Evolutionary conservation across 2,329 filamentous ascomycete species (phyloP).

Genomic region (Diaporthe velutina): DNA sequence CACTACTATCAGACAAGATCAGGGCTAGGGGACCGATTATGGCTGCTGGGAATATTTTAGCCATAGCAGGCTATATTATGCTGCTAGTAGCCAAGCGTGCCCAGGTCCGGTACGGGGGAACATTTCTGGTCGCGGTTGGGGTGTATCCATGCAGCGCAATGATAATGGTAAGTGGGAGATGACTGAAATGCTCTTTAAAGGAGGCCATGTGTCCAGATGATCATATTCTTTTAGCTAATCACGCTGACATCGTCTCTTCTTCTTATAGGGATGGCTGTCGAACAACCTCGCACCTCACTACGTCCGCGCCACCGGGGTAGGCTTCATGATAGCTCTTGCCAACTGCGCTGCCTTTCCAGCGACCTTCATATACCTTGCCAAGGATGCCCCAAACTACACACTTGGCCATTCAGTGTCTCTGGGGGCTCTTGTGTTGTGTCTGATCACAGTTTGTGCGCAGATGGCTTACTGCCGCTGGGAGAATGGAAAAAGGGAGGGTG

Average conservation of each 20-base stretch:
- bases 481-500: conserved; percentile 53
- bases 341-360: conserved; percentile 59
- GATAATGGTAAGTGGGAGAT: conserved; percentile 44
- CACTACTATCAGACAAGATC: conserved; percentile 50
- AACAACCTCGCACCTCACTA: conserved; percentile 60
- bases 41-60: conserved; percentile 47
- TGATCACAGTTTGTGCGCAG: conserved; percentile 47
- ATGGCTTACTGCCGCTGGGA: conserved; percentile 57
- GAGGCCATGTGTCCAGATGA: neutral
- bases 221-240: neutral
- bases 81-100: conserved; percentile 48
- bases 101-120: conserved; percentile 51
- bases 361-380: conserved; percentile 58
- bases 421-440: conserved; percentile 51
- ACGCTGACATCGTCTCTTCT: neutral
- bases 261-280: conserved; percentile 52
- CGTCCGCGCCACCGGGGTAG: conserved; percentile 56
- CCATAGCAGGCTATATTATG: conserved; percentile 52
- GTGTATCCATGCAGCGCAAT: conserved; percentile 47
- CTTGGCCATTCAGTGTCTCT: conserved; percentile 57
- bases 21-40: conserved; percentile 50
- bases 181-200: neutral
- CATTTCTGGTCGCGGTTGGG: conserved; percentile 50
- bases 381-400: conserved; percentile 54
- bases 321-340: conserved; percentile 55